These are phyloP conservation scores for Dictyostelium capitatum DNA, from an alignment of 78 protist species.

Conservation along the genomic window DNA sequence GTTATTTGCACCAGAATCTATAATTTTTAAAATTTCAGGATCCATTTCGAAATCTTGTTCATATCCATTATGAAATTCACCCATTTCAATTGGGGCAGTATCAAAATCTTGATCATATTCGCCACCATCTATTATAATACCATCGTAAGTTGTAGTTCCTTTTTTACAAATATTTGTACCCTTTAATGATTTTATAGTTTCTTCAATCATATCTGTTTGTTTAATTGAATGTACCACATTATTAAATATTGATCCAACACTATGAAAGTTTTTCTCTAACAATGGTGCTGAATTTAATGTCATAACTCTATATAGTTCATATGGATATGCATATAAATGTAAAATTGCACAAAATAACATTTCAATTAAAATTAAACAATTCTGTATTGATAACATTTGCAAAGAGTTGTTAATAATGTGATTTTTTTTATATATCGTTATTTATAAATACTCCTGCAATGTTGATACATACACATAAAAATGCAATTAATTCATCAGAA, in stretches of 20 bases:
- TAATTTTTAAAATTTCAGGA: not conserved
- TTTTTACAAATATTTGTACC: conserved; percentile 16
- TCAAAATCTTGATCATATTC: not conserved
- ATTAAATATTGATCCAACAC: not conserved
- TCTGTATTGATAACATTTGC: conserved; percentile 14
- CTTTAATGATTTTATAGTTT: conserved; percentile 4
- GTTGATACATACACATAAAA: conserved; percentile 47
- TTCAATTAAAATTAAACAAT: conserved; percentile 21
- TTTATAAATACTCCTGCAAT: not conserved
- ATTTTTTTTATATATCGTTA: not conserved
- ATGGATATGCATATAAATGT: conserved; percentile 68
- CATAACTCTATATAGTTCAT: conserved; percentile 72
- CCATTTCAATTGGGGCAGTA: not conserved
- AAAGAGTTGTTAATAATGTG: not conserved
- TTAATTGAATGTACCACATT: conserved; percentile 9
- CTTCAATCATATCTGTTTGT: conserved; percentile 31
- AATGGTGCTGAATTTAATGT: conserved; percentile 32
- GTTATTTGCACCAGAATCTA: not conserved
- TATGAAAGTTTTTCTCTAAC: not conserved
- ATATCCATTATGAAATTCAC: not conserved
- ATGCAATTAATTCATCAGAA: conserved; percentile 35
- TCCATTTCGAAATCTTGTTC: conserved; percentile 3
- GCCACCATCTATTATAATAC: not conserved
- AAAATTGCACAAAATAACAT: conserved; percentile 24
- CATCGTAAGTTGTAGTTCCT: not conserved